Base-by-base conservation (phyloP, 2,329 filamentous ascomycete species). In the Elsinoe necatrix region DNA sequence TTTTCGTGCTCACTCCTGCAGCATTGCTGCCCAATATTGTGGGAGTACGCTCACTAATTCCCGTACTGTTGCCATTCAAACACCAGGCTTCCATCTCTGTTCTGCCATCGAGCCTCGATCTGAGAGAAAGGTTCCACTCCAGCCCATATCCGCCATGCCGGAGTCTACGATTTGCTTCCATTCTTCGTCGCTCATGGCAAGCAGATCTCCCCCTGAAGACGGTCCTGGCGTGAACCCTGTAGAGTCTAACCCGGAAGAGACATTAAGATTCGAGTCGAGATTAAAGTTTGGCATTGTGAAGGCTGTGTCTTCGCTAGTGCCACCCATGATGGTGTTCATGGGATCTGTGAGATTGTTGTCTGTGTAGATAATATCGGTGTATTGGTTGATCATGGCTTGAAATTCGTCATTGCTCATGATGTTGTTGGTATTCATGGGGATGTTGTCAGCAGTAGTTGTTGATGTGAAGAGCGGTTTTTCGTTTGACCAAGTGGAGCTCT, bases 281-380 rank as follows among this genome's bases (percentile, higher is more conserved):
- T 21, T 42, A 12, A 56, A 56, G 20, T 56, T 56, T 16, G 54
- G 54, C 54, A 56, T 56, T 9, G 54, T 56, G n/a, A 56, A 56
- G 41, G 39, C 41, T 23, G 37, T 56, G 23, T 56, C 54, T 35
- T 56, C 54, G 27, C 11, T 42, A 3, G 37, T 45, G 39, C 37
- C 39, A 4, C 54, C 54, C 37, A 56, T 42, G 29, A 56, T 25
- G 18, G 31, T 23, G 34, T 47, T 56, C 54, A 56, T 47, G 3
- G 54, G 54, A 18, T 56, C 54, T n/a, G 23, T 37, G n/a, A 25
- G 18, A 20, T 41, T 45, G 20, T 14, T 25, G 8, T 42, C 29
- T 1, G 39, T 56, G 42, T 47, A 56, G 29, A 56, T 23, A n/a
- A 41, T 31, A 12, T 56, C 54, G n/a, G 41, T 48, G 23, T 42